phyloP scores from a whole-genome alignment of 1,284 basidiomycete genomes.

The Tilletiaria anomala region DNA sequence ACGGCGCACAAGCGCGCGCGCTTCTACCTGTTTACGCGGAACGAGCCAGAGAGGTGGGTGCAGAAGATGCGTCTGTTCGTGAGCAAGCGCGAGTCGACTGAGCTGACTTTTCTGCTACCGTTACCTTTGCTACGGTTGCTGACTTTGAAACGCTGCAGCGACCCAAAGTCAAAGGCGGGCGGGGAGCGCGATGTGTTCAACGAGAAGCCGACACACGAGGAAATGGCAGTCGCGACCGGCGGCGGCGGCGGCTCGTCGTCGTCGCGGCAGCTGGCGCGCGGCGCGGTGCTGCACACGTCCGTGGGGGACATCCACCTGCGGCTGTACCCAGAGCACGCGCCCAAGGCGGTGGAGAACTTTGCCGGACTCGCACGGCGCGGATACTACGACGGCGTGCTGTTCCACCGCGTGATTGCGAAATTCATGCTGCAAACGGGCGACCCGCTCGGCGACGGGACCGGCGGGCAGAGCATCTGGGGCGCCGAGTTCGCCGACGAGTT shows the following conservation, averaged over 20 bases:
- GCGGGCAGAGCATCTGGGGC: conserved; percentile 86
- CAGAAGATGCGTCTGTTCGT: neutral
- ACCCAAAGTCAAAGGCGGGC: conserved; percentile 45
- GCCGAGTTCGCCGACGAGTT: conserved; percentile 93
- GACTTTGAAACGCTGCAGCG: conserved; percentile 44
- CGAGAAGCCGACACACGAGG: conserved; percentile 89
- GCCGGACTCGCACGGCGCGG: conserved; percentile 78
- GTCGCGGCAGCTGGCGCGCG: conserved; percentile 2
- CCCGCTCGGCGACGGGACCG: conserved; percentile 89
- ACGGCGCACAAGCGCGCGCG: conserved; percentile 82
- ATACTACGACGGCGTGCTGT: conserved; percentile 85
- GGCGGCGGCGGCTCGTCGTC: conserved; percentile 27
- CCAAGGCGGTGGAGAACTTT: conserved; percentile 95
- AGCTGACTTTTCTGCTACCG: neutral
- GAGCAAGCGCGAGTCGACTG: too few relatives aligned
- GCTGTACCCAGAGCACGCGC: conserved; percentile 77
- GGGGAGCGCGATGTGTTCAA: conserved; percentile 96
- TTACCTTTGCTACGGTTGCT: neutral
- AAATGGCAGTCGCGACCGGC: conserved; percentile 72
- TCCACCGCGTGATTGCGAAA: conserved; percentile 95
- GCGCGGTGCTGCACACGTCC: conserved; percentile 82
- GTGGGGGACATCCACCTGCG: conserved; percentile 75
- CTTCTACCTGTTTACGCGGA: conserved; percentile 92
- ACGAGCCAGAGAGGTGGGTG: conserved; percentile 67
- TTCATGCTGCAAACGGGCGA: conserved; percentile 99